Evolutionary conservation across 2,329 filamentous ascomycete species (phyloP).

Genomic region (Parastagonospora avenae): DNA sequence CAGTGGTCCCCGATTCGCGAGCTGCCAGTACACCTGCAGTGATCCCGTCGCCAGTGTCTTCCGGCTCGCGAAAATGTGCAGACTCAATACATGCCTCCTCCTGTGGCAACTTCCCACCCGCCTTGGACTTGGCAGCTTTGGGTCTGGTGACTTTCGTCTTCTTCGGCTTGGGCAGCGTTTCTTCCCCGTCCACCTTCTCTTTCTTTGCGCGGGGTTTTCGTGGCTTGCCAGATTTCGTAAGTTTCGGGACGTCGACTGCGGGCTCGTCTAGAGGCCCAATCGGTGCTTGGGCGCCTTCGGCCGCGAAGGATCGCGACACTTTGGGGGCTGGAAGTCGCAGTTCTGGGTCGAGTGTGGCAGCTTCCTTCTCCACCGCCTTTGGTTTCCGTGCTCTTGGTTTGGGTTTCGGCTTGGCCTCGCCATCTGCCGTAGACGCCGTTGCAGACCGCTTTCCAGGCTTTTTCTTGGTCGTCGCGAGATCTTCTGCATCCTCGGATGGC

Average conservation of each 20-base stretch:
- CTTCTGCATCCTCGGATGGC: slow-evolving; percentile 1
- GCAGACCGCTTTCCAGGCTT: slow-evolving; percentile 22
- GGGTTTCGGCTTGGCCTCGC: slow-evolving; percentile 22
- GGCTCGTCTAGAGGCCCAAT: slow-evolving; percentile 8
- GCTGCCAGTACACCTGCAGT: not conserved
- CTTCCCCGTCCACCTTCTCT: slow-evolving; percentile 16
- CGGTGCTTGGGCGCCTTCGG: slow-evolving; percentile 4
- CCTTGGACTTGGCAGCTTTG: slow-evolving; percentile 15
- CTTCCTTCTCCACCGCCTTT: slow-evolving; percentile 24
- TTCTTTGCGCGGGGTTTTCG: slow-evolving; percentile 41
- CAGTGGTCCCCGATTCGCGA: not conserved
- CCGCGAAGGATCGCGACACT: slow-evolving; percentile 28
- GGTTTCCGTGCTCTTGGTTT: slow-evolving; percentile 34
- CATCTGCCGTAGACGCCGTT: slow-evolving; percentile 12
- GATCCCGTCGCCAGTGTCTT: slow-evolving; percentile 4
- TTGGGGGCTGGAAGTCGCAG: slow-evolving; percentile 19
- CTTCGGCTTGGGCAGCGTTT: slow-evolving; percentile 27
- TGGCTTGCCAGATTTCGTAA: slow-evolving; percentile 31
- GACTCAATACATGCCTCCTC: slow-evolving; percentile 26
- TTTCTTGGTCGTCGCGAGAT: slow-evolving; percentile 8
- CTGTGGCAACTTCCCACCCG: slow-evolving; percentile 11
- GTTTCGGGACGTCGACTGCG: slow-evolving; percentile 10
- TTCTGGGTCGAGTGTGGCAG: slow-evolving; percentile 14
- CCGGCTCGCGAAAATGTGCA: slow-evolving; percentile 21
- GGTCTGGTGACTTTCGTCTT: slow-evolving; percentile 32